phyloP scores from a whole-genome alignment of 1,284 basidiomycete species.

The Sanghuangporus baumii region DNA sequence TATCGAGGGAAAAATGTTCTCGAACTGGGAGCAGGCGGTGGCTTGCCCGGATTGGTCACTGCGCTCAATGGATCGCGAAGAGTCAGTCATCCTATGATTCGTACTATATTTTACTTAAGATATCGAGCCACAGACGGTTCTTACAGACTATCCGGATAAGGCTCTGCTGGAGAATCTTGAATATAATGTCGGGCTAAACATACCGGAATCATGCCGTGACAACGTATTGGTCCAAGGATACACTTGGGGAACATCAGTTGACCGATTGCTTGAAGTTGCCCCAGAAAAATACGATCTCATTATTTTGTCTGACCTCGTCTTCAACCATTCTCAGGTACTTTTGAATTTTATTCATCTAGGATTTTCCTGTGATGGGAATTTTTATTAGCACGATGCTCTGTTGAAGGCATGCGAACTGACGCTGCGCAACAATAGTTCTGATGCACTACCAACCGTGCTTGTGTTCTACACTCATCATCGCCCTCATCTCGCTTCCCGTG shows the following conservation, averaged over 20 bases:
- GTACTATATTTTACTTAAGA: not conserved
- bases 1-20: conserved; percentile 52
- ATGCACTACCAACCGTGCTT: conserved; percentile 52
- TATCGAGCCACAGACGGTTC: conserved; percentile 52
- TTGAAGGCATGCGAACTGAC: conserved; percentile 66
- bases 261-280: conserved; percentile 39
- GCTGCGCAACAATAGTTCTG: conserved; percentile 24
- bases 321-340: conserved; percentile 77
- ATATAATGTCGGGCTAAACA: conserved; percentile 64
- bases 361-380: not conserved
- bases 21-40: conserved; percentile 93
- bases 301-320: conserved; percentile 88
- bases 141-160: conserved; percentile 91
- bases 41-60: conserved; percentile 75
- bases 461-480: conserved; percentile 94
- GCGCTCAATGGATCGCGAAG: conserved; percentile 62
- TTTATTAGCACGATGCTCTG: conserved; percentile 71
- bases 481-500: conserved; percentile 78
- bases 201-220: conserved; percentile 28
- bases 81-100: conserved; percentile 30
- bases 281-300: conserved; percentile 63
- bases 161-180: conserved; percentile 75
- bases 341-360: not conserved
- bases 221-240: conserved; percentile 68
- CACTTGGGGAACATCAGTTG: conserved; percentile 78